Percentiles rank a stretch among this genome's conserved stretches.
Evolutionary conservation across 2,329 filamentous ascomycete species (phyloP).

Genomic region (Apiospora marii): DNA sequence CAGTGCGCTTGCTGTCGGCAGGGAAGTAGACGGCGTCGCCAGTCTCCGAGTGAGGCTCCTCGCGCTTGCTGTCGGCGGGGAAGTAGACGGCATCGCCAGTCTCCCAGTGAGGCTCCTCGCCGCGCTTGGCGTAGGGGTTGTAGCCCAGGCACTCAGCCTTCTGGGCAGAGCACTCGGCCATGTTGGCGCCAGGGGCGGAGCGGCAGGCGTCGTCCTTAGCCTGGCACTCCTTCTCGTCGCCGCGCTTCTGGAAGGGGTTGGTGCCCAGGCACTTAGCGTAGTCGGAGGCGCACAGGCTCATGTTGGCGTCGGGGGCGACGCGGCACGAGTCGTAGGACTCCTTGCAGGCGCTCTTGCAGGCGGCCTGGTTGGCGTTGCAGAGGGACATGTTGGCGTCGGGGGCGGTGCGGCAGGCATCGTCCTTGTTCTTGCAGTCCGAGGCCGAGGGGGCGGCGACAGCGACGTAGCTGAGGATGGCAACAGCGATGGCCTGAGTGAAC

Average conservation of each 20-base stretch:
- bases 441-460: constrained; percentile 15
- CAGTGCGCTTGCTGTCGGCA: not conserved
- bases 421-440: not conserved
- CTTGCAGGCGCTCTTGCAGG: constrained; percentile 3
- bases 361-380: not conserved
- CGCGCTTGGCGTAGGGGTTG: constrained; percentile 8
- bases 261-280: constrained; percentile 12
- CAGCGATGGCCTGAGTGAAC: constrained; percentile 22
- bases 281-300: not conserved
- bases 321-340: constrained; percentile 1
- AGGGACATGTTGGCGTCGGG: constrained; percentile 12
- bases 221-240: not conserved
- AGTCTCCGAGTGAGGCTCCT: not conserved
- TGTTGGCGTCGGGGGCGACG: not conserved
- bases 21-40: too few species aligned
- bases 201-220: not conserved
- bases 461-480: constrained; percentile 21
- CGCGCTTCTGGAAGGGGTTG: constrained; percentile 18
- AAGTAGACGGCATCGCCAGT: too few species aligned
- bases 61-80: not conserved
- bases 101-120: not conserved
- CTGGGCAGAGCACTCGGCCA: not conserved
- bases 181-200: constrained; percentile 4
- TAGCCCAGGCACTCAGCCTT: not conserved
- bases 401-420: constrained; percentile 4